Percentiles rank a stretch among this genome's conserved stretches.
phyloP scores from a whole-genome alignment of 2,329 filamentous ascomycete genomes.

The Xylaria sp. region DNA sequence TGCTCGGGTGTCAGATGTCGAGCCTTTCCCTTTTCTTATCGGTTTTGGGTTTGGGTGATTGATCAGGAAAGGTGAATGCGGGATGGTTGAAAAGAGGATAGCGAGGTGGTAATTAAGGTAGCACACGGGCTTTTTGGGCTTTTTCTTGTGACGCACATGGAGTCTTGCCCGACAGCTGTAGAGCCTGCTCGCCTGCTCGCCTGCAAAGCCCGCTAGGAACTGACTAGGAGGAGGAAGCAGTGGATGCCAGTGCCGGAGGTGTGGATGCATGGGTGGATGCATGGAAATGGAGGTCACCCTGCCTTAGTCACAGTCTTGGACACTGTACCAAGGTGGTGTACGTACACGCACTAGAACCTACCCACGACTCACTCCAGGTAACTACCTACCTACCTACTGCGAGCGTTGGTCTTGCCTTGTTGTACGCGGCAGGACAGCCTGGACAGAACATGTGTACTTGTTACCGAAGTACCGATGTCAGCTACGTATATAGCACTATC shows the following conservation, averaged over 20 bases:
- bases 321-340: constrained; percentile 1
- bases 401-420: too few species aligned
- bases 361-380: too few species aligned
- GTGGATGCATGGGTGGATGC: constrained; percentile 25
- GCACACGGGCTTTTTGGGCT: constrained; percentile 48
- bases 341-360: not conserved
- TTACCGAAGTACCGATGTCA: too few species aligned
- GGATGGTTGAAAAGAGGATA: constrained; percentile 58
- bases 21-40: constrained; percentile 39
- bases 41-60: constrained; percentile 48
- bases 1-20: constrained; percentile 30
- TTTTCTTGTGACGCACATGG: constrained; percentile 46
- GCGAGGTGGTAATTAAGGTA: constrained; percentile 50
- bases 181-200: too few species aligned
- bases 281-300: constrained; percentile 17
- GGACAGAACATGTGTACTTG: too few species aligned
- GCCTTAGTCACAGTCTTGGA: not conserved
- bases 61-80: constrained; percentile 55
- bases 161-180: constrained; percentile 42
- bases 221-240: constrained; percentile 1
- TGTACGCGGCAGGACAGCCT: too few species aligned
- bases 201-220: constrained; percentile 29
- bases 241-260: constrained; percentile 28
- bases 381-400: not conserved
- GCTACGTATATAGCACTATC: too few species aligned